Evolutionary conservation across 768 basidiomycete species (phyloP), one percentile per base, ranked within the genome.

Genomic region (Glaciozyma antarctica): DNA sequence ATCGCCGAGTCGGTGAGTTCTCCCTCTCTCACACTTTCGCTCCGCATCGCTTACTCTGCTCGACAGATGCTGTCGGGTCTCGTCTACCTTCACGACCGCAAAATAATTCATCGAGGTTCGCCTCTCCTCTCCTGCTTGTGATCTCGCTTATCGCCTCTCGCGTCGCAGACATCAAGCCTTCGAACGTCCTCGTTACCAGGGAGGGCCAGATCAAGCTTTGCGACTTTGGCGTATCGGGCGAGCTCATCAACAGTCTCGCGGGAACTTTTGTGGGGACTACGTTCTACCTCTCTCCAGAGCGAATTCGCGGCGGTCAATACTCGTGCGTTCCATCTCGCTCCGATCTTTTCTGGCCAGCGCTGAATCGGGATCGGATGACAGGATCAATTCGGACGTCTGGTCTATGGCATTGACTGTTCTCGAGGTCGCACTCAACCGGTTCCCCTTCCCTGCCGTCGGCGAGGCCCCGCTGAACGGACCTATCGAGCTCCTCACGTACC

Each of bases 401-500:
- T 97, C 93, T 1, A 87, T 91, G 19, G 95, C 94, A 28, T 87
- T 99, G 53, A 88, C 92, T 0, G 81, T 99, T 43, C 82, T 98
- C 71, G 95, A 98, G 78, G 83, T 99, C 28, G 88, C 93, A 8
- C 84, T 89, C 74, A 95, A 94, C 73, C 84, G 88, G 49, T 97
- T 95, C 81, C 95, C 95, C 15, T 98, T 95, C 79, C 88, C 92
- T 3, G 65, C 71, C 1, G 72, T 73, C 15, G 76, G 75, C 43
- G 47, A 59, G 63, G 84, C 82, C 45, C 90, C 95, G 74, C 81
- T 95, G 34, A 75, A 73, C 45, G 85, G 89, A 8, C 85, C 90
- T n/a, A 94, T 98, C 76, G 94, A 97, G 75, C 80, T 97, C 60
- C 84, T 97, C 79, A 86, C 90, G 77, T 85, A 90, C 74, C 92